Base-by-base conservation (phyloP, 2,329 filamentous ascomycete species). In the Diplodia sapinea region DNA sequence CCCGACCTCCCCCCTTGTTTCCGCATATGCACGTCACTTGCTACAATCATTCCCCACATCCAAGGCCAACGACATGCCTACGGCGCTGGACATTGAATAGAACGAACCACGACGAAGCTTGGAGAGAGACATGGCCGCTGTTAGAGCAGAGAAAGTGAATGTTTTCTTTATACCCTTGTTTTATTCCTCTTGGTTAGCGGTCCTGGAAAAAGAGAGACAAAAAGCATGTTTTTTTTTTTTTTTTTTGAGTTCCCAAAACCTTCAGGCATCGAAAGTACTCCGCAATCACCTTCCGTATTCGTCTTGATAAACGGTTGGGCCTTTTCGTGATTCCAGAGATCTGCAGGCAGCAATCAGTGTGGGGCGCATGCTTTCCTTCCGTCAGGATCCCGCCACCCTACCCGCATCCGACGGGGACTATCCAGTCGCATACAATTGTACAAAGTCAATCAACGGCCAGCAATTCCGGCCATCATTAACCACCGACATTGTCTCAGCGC, bases 11-110 rank as follows among this genome's bases (percentile, higher is more conserved):
- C 36, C 54, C 54, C 54, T 33, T 56, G 17, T 23, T 59, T 59
- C 56, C 23, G 43, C 38, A 47, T 59, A 59, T 59, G 56, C 56
- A 59, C 56, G 56, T 59, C 56, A 59, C 56, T 33, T 29, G 15
- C 43, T 47, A 59, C 13, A 17, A 31, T n/a, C 23, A 33, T 59
- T 29, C 56, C 56, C 26, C 56, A 20, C 17, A 56, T 29, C 8
- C 38, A 38, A 29, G 33, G 38, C 52, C 23, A 9, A 36, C 26
- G 23, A 47, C 54, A 47, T 9, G 4, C n/a, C 43, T 20, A 20
- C n/a, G n/a, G 8, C n/a, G 17, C 13, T 47, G 43, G 33, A 13
- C 17, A 26, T 52, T 36, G 31, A 6, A 23, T 56, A 40, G 33
- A 56, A 38, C 9, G 33, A 56, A 36, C 6, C n/a, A 36, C 31